Base-by-base conservation (phyloP, 1,284 basidiomycete species). In the Trichosporon faecale region DNA sequence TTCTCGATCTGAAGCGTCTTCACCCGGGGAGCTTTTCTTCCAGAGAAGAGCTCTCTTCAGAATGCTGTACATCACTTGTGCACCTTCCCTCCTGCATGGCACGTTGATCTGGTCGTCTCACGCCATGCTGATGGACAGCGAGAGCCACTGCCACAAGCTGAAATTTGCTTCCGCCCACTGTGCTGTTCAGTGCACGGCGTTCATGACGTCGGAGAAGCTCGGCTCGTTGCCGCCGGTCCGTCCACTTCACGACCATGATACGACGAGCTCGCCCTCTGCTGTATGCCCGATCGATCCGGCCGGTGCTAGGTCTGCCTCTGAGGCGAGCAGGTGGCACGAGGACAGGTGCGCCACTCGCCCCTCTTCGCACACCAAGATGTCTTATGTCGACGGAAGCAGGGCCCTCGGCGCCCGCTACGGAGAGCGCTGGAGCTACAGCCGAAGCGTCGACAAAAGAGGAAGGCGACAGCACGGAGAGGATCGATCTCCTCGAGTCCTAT, bases 401-500 rank as follows among this genome's bases (percentile, higher is more conserved):
- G 23, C 52, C 52, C 14, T 16, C 52, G 12, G 4, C 27, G 18
- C 57, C 18, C 14, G 14, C 27, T 7, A 16, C 57, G 29, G 14
- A 31, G 9, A 14, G 14, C 14, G 35, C 35, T 12, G 35, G 14
- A n/a, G 9, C 52, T 8, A 23, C 52, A 3, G 16, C 27, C 29
- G 57, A 31, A 23, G 8, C 29, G 9, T 1, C 14, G 16, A 18
- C 57, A 4, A 18, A n/a, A 3, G 27, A 9, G 29, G 27, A n/a
- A 31, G 16, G 27, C 5, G 29, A 31, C 29, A 16, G 57, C 1
- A n/a, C 18, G 57, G 29, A n/a, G 4, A 64, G 37, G 27, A 29
- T 52, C n/a, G 87, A 87, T 74, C 80, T 88, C n/a, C 78, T 88
- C 21, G 85, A 86, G 64, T 80, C 82, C 46, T 88, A 88, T 76